Evolutionary conservation across 2,329 filamentous ascomycete species (phyloP).

Genomic region (Verruconis gallopava): DNA sequence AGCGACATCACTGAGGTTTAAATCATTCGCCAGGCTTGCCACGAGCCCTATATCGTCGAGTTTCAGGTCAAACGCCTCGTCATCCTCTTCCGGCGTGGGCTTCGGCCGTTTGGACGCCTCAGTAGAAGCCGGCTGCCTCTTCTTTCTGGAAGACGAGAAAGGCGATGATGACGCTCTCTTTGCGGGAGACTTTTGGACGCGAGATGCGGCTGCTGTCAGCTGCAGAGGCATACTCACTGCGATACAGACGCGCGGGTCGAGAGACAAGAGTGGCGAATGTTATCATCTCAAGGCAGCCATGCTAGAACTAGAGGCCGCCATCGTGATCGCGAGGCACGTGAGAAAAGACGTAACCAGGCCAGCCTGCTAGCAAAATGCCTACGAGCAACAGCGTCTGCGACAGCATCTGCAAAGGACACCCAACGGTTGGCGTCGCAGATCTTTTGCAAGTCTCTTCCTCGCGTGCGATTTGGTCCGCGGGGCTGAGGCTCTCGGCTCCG

Average conservation of each 20-base stretch:
- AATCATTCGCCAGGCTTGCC: conserved; percentile 39
- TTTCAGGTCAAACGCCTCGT: conserved; percentile 21
- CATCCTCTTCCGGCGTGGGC: conserved; percentile 13
- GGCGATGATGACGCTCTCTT: conserved; percentile 24
- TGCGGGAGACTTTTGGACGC: conserved; percentile 17
- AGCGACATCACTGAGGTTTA: conserved; percentile 46
- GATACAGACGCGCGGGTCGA: too few species aligned
- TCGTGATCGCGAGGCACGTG: too few species aligned
- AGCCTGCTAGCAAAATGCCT: too few species aligned
- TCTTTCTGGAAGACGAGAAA: conserved; percentile 23
- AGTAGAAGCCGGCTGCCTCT: conserved; percentile 18
- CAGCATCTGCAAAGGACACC: too few species aligned
- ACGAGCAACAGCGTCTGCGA: too few species aligned
- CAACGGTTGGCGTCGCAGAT: too few species aligned
- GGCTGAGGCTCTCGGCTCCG: too few species aligned
- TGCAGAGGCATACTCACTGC: conserved; percentile 12
- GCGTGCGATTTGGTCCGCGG: too few species aligned
- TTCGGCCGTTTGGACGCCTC: conserved; percentile 8
- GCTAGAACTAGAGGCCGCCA: not conserved
- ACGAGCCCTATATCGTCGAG: conserved; percentile 24
- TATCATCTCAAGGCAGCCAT: too few species aligned
- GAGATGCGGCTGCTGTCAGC: conserved; percentile 12
- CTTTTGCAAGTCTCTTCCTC: too few species aligned
- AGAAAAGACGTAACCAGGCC: too few species aligned
- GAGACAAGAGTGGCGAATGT: too few species aligned